Percentiles rank a stretch among this genome's conserved stretches.
Conservation (phyloP, 2,329 filamentous ascomycete species). For the Clonostachys byssicola region DNA sequence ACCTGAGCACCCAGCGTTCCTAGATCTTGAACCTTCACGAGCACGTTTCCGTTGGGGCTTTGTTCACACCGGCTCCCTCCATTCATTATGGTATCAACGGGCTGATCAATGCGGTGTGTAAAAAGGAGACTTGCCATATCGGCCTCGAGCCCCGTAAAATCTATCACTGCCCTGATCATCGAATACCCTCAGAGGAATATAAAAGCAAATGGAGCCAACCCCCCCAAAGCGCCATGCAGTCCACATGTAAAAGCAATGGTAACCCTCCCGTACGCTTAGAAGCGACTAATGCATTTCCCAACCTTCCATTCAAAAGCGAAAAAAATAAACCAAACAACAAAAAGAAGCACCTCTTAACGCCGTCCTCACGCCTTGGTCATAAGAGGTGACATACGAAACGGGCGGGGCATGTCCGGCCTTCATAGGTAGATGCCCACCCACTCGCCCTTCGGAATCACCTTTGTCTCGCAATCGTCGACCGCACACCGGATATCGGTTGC, state of each 20-base stretch:
- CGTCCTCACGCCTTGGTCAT: not conserved
- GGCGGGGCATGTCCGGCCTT: slow-evolving; percentile 15
- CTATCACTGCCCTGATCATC: too few species aligned
- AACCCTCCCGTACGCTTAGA: not conserved
- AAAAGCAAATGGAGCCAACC: too few species aligned
- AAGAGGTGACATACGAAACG: not conserved
- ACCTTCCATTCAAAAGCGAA: not conserved
- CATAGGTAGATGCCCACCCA: slow-evolving; percentile 61
- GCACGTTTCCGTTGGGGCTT: not conserved
- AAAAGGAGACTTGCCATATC: too few species aligned
- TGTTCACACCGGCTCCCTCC: not conserved
- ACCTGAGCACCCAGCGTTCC: not conserved
- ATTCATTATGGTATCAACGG: too few species aligned
- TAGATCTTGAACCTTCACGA: too few species aligned
- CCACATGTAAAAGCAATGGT: not conserved
- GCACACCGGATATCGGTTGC: slow-evolving; percentile 41
- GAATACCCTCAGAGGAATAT: too few species aligned
- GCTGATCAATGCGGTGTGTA: too few species aligned
- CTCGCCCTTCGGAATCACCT: slow-evolving; percentile 46
- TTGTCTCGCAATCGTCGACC: slow-evolving; percentile 51
- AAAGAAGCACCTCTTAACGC: not conserved
- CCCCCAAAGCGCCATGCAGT: not conserved
- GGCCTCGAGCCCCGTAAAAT: too few species aligned
- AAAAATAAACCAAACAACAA: not conserved
- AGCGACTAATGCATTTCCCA: too few species aligned